phyloP scores from a whole-genome alignment of 352 stramenopile genomes.

The Phytophthora sansomeana region DNA sequence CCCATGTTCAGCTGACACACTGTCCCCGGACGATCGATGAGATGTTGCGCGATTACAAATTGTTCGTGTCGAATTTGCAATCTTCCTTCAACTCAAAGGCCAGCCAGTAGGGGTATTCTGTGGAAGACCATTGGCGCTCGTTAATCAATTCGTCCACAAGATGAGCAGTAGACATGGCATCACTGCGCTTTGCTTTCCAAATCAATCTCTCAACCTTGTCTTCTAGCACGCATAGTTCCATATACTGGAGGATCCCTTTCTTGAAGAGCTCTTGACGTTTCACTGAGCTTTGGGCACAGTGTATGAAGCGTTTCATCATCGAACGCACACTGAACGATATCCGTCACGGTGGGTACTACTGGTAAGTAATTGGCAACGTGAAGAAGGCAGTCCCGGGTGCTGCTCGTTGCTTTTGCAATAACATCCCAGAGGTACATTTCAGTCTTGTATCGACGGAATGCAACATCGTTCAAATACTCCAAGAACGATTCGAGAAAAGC shows the following conservation, averaged over 20 bases:
- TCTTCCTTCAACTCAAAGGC: constrained; percentile 87
- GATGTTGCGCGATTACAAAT: constrained; percentile 73
- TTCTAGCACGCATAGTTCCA: constrained; percentile 82
- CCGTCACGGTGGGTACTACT: constrained; percentile 35
- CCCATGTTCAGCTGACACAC: constrained; percentile 92
- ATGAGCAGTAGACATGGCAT: constrained; percentile 26
- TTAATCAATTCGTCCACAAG: constrained; percentile 67
- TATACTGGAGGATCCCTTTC: constrained; percentile 29
- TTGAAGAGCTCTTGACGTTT: constrained; percentile 32
- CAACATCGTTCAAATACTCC: constrained; percentile 32
- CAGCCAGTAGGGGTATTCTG: constrained; percentile 79
- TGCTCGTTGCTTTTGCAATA: constrained; percentile 13
- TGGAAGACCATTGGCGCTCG: constrained; percentile 54
- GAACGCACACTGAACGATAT: constrained; percentile 51
- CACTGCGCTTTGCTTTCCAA: constrained; percentile 6
- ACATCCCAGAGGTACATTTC: constrained; percentile 26
- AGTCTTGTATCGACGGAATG: constrained; percentile 17
- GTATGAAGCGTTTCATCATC: constrained; percentile 42
- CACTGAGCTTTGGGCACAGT: constrained; percentile 36
- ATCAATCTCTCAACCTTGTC: constrained; percentile 70
- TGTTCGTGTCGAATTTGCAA: constrained; percentile 89
- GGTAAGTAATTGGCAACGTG: constrained; percentile 32
- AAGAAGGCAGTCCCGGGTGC: constrained; percentile 27
- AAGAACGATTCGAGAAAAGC: constrained; percentile 14
- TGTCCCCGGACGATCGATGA: constrained; percentile 68